Percentiles rank a stretch among this genome's conserved stretches.
Conservation (phyloP, 192 early-diverging fungal species). For the Backusella macrospora region DNA sequence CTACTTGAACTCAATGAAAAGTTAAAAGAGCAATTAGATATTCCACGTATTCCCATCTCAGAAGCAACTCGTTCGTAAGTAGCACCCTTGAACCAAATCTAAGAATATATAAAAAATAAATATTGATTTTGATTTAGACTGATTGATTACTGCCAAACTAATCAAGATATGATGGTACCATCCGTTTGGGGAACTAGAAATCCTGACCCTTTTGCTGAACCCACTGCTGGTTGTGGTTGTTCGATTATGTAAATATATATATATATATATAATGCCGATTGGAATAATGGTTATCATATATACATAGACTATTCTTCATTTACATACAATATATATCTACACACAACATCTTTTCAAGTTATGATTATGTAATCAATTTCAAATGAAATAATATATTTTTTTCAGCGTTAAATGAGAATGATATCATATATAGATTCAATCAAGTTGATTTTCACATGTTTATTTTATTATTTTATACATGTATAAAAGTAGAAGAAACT, state of each 20-base stretch:
- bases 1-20: constrained; percentile 73
- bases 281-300: too few relatives aligned
- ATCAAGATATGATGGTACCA: constrained; percentile 30
- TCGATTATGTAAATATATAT: constrained; percentile 12
- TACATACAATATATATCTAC: too few relatives aligned
- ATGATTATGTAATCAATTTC: too few relatives aligned
- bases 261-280: not conserved
- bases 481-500: too few relatives aligned
- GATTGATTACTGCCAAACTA: constrained; percentile 35
- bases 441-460: not conserved
- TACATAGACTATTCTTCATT: too few relatives aligned
- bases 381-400: too few relatives aligned
- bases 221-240: constrained; percentile 17
- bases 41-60: constrained; percentile 74
- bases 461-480: too few relatives aligned
- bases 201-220: constrained; percentile 32
- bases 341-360: too few relatives aligned
- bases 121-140: constrained; percentile 20
- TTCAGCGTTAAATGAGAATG: not conserved
- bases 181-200: constrained; percentile 33
- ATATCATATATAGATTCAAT: not conserved
- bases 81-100: not conserved
- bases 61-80: constrained; percentile 60
- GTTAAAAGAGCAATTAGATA: constrained; percentile 76
- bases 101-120: not conserved